Conservation (phyloP, 2,329 filamentous ascomycete genomes). For the Didymella glomerata region DNA sequence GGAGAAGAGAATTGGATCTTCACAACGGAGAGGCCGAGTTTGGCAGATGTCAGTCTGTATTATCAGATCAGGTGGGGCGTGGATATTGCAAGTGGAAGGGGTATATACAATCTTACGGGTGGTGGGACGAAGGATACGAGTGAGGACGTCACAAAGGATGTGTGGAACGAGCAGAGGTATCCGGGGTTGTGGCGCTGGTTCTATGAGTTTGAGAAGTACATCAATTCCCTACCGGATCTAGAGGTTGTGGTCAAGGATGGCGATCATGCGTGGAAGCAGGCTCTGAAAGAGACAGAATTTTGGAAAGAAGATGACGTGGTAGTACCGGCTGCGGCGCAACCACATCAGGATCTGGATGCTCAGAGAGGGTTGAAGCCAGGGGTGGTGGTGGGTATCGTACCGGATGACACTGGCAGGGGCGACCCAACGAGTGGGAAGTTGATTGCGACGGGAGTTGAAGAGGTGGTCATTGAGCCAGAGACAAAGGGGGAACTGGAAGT, state of each 20-base stretch:
- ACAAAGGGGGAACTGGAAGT: conserved; percentile 44
- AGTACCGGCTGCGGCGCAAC: neutral
- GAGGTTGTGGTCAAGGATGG: conserved; percentile 31
- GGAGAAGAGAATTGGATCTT: conserved; percentile 42
- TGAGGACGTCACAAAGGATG: conserved; percentile 30
- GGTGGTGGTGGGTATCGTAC: conserved; percentile 44
- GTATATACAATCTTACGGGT: conserved; percentile 48
- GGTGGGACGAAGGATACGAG: conserved; percentile 42
- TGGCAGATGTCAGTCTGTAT: conserved; percentile 51
- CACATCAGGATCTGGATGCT: neutral
- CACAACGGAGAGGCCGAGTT: conserved; percentile 43
- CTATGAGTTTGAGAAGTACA: conserved; percentile 42
- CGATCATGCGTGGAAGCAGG: neutral
- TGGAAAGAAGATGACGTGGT: neutral
- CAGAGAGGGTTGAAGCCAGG: conserved; percentile 45
- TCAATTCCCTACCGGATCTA: conserved; percentile 40
- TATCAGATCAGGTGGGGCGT: conserved; percentile 53
- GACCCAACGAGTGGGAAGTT: conserved; percentile 51
- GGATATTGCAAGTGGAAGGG: conserved; percentile 49
- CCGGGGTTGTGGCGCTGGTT: conserved; percentile 51
- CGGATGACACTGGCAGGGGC: conserved; percentile 53
- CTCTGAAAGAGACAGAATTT: neutral
- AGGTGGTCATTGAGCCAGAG: conserved; percentile 51
- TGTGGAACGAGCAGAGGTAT: conserved; percentile 52
- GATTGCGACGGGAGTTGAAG: conserved; percentile 51